Evolutionary conservation across 805 yeast species (phyloP).

Genomic region (Kazachstania bromeliacearum): DNA sequence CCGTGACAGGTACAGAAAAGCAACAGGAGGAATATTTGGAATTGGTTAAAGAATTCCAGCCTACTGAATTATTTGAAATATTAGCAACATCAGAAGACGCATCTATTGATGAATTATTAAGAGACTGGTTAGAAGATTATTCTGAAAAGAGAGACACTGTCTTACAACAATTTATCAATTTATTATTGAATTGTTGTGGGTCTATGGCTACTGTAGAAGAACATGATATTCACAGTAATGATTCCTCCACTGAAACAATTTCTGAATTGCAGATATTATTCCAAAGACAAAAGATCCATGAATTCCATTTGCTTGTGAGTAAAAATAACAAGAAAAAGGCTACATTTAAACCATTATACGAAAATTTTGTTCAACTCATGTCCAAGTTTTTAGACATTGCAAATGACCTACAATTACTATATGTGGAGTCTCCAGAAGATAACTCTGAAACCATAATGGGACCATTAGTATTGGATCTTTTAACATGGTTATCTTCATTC

Average conservation of each 20-base stretch:
- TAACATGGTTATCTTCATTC: constrained; percentile 70
- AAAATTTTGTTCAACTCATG: constrained; percentile 48
- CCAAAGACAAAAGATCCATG: constrained; percentile 51
- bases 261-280: constrained; percentile 61
- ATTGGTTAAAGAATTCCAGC: constrained; percentile 36
- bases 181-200: constrained; percentile 63
- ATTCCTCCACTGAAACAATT: constrained; percentile 63
- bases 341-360: constrained; percentile 38
- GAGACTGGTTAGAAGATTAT: constrained; percentile 51
- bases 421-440: constrained; percentile 26
- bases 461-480: constrained; percentile 36
- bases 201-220: constrained; percentile 55
- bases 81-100: constrained; percentile 39
- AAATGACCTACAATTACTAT: constrained; percentile 55
- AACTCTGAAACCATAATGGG: constrained; percentile 23
- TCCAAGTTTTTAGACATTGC: constrained; percentile 40
- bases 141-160: constrained; percentile 37
- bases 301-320: constrained; percentile 55
- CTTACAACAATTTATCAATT: constrained; percentile 54
- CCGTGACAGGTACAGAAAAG: constrained; percentile 11
- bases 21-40: constrained; percentile 29
- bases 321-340: constrained; percentile 36
- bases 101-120: constrained; percentile 42
- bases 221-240: constrained; percentile 66
- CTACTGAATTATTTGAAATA: constrained; percentile 42